These are phyloP conservation scores for Penicillium verhagenii DNA, from an alignment of 495 filamentous ascomycete genomes.

Conservation along the genomic window DNA sequence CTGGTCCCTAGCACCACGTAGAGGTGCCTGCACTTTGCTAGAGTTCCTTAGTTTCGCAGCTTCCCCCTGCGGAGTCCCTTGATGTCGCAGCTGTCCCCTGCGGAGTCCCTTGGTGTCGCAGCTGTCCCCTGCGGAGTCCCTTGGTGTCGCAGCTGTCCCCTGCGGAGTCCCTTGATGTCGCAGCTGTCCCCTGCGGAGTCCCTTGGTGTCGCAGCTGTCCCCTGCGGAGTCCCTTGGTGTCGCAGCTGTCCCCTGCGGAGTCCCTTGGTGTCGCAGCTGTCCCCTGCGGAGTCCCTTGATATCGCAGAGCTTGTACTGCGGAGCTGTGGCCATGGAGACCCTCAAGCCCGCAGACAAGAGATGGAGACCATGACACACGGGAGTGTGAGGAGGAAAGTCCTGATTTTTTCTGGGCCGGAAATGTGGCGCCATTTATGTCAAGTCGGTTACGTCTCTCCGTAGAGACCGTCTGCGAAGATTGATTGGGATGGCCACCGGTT, in stretches of 20 bases:
- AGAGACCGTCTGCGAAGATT: not conserved
- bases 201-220: not conserved
- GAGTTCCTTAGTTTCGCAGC: slow-evolving; percentile 1
- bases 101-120: not conserved
- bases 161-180: not conserved
- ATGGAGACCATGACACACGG: not conserved
- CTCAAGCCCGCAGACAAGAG: not conserved
- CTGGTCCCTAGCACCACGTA: slow-evolving; percentile 2
- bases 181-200: not conserved
- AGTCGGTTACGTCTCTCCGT: not conserved
- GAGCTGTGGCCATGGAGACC: not conserved
- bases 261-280: not conserved
- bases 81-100: not conserved
- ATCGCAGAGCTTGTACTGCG: not conserved
- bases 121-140: not conserved
- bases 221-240: not conserved
- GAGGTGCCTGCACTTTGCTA: slow-evolving; percentile 1
- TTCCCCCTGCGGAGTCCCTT: not conserved
- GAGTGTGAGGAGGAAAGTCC: not conserved
- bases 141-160: not conserved
- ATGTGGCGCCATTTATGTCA: not conserved
- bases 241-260: not conserved
- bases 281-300: not conserved
- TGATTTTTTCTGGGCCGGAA: not conserved
- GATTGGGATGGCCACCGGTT: not conserved